Base-by-base conservation (phyloP, 2,329 filamentous ascomycete genomes). In the Beauveria pseudobassiana region DNA sequence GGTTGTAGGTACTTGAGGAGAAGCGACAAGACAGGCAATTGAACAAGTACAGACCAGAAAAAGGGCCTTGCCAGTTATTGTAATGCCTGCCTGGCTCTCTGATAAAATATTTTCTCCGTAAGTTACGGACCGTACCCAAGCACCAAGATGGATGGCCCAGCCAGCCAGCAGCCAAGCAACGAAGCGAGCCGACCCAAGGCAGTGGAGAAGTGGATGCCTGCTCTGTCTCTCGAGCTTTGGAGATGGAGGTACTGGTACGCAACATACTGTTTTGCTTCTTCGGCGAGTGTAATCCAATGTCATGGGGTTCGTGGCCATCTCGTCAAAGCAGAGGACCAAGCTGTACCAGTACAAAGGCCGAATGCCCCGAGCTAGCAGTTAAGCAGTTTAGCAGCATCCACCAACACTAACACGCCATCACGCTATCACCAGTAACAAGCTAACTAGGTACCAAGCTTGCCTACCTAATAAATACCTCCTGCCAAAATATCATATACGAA, bases 111-210 rank as follows among this genome's bases (percentile, higher is more conserved):
- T 38, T 38, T 38, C 34, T 38, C 34, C 34, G 34, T 38, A 38
- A 38, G n/a, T 43, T 43, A 43, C 42, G 42, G 42, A 43, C 34
- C 34, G 34, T 16, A 38, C 34, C 34, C n/a, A n/a, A 43, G 40
- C 40, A 43, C 14, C 40, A 43, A 43, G n/a, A 16, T 22, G 16
- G 16, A 28, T 28, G 24, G 46, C 10, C 46, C 46, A 28, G 46
- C 46, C 24, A 28, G 10, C n/a, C 28, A 24, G 53, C 6, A 42
- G 34, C 56, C 34, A 38, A 48, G 56, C 56, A 59, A 59, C 56
- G 48, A 59, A 51, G 56, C 56, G 56, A 59, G 46, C 56, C 34
- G 56, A 52, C 56, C 56, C 56, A 59, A 59, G 48, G 34, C 56
- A 50, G 38, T 59, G 56, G 56, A 48, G 52, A 43, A 59, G 56